phyloP scores from a whole-genome alignment of 164 flowering plant genomes.

The Magnolia changhungtana region DNA sequence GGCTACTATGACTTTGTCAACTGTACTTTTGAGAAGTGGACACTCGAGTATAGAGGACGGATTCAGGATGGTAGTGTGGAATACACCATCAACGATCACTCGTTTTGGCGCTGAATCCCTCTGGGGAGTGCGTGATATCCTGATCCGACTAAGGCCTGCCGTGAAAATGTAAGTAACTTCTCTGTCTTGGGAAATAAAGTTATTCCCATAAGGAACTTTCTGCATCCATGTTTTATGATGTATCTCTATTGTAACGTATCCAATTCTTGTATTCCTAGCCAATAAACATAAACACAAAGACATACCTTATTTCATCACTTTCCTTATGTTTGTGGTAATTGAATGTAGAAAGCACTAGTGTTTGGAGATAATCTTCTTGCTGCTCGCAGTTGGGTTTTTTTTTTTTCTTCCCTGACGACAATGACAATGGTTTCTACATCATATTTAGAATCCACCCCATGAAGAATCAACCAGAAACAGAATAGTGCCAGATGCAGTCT shows the following conservation, averaged over 20 bases:
- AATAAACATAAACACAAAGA: background rate
- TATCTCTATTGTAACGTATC: background rate
- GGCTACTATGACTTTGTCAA: conserved; percentile 86
- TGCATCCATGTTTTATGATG: background rate
- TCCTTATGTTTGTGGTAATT: background rate
- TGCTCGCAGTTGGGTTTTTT: background rate
- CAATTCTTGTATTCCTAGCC: background rate
- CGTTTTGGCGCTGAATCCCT: conserved; percentile 53
- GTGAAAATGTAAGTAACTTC: background rate
- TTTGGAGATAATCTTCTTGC: background rate
- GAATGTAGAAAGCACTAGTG: background rate
- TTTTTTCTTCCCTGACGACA: background rate
- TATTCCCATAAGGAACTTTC: background rate
- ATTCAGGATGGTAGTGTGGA: conserved; percentile 16
- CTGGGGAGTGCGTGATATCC: background rate
- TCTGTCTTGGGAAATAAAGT: background rate
- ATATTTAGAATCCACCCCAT: background rate
- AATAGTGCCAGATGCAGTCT: no score
- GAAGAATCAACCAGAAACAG: background rate
- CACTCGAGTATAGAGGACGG: conserved; percentile 53
- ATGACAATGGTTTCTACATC: background rate
- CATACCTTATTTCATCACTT: no score
- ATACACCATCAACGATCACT: conserved; percentile 36
- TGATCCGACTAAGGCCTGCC: no score
- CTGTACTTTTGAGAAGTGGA: conserved; percentile 96